Base-by-base conservation (phyloP, 371 early-diverging fungal genomes). In the Mucor indicus region DNA sequence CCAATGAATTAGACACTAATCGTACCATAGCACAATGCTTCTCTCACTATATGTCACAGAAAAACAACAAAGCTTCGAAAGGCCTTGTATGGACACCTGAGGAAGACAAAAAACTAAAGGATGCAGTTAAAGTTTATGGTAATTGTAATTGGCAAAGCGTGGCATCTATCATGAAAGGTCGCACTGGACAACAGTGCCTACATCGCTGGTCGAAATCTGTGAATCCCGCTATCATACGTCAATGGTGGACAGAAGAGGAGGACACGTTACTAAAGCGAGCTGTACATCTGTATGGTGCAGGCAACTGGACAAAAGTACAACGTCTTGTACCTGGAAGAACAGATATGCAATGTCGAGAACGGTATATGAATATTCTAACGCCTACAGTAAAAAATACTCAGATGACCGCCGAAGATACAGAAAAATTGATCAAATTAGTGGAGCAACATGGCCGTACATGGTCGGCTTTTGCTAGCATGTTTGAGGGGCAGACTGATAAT, bases 301-400 rank as follows among this genome's bases (percentile, higher is more conserved):
- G 84, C 8, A 80, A 82, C 43, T 95, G 95, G 95, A 69, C 69
- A 22, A 83, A 80, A 49, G 64, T 95, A 16, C 82, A 83, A 39
- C 69, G 77, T 33, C 72, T 83, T 49, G 77, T 93, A 9, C 81
- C 79, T 1, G 86, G 87, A 16, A 69, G 93, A 36, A 93, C 91
- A 2, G 93, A 93, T 58, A 83, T 87, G 45, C 92, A 95, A 49
- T 92, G 92, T 44, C 79, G 95, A 23, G 94, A 95, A 59, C 74
- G 95, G 41, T 95, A 81, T 60, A 71, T 78, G 53, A 90, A 92
- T 60, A 72, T 84, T 1, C 52, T 91, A 21, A 71, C 80, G 31
- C 91, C 92, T 4, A 60, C 57, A 1, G 53, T 92, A 24, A 73
- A 77, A 33, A 62, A 65, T 25, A 74, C 72, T 19, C 68, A 61